phyloP scores from a whole-genome alignment of 1,139 yeast genomes.

The Debaryomycetaceae sp. region DNA sequence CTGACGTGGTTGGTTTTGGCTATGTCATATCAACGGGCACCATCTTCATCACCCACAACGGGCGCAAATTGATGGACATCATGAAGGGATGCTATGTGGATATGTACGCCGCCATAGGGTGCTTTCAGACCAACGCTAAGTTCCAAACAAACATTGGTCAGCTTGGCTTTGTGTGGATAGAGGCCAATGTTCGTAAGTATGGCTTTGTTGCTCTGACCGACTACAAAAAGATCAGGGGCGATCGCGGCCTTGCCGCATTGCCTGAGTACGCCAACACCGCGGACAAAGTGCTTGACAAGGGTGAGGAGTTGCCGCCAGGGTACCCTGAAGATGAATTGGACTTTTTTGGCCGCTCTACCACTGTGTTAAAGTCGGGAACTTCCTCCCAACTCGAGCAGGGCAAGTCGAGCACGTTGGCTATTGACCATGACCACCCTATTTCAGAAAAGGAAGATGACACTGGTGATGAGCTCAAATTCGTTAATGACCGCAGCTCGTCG shows the following conservation, averaged over 20 bases:
- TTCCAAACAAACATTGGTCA: slow-evolving; percentile 87
- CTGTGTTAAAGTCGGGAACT: slow-evolving; percentile 15
- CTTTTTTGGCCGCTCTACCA: slow-evolving; percentile 50
- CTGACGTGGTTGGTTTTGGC: slow-evolving; percentile 93
- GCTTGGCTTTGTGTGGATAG: slow-evolving; percentile 88
- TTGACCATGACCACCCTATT: slow-evolving; percentile 4
- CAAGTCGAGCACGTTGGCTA: slow-evolving; percentile 5
- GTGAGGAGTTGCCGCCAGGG: slow-evolving; percentile 69
- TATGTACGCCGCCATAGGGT: slow-evolving; percentile 89
- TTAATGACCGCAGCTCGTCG: slow-evolving; percentile 15
- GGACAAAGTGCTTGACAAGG: slow-evolving; percentile 60
- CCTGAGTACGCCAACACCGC: slow-evolving; percentile 32
- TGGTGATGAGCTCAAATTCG: slow-evolving; percentile 14
- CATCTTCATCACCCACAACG: slow-evolving; percentile 85
- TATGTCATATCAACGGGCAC: slow-evolving; percentile 77
- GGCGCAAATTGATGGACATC: slow-evolving; percentile 80
- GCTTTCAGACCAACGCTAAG: slow-evolving; percentile 61
- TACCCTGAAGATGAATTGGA: slow-evolving; percentile 63
- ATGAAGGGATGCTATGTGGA: slow-evolving; percentile 76
- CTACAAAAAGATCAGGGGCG: slow-evolving; percentile 35
- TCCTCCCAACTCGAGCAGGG: slow-evolving; percentile 17
- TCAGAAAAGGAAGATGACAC: slow-evolving; percentile 10
- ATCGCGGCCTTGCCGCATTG: slow-evolving; percentile 41
- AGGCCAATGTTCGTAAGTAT: slow-evolving; percentile 90
- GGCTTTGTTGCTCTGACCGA: slow-evolving; percentile 74